Evolutionary conservation across 129 eudicot species (phyloP).

Genomic region (Ambrosia trifida): DNA sequence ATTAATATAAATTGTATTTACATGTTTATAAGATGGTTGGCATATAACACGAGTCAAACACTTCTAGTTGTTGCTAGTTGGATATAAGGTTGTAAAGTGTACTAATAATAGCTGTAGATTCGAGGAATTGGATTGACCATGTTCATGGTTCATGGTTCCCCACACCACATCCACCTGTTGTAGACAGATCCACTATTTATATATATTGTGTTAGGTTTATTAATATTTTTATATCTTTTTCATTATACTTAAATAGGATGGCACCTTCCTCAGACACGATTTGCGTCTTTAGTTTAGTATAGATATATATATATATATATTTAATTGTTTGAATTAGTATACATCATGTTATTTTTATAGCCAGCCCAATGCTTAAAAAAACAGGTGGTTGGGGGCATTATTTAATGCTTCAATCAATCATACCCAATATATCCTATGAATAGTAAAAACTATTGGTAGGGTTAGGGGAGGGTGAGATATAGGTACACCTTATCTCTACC

Average conservation of each 20-base stretch:
- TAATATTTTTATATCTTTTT: neutral
- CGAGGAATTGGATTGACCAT: constrained; percentile 8
- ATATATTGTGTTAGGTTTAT: neutral
- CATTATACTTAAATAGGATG: neutral
- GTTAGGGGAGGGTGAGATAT: too few species aligned
- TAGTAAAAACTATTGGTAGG: too few species aligned
- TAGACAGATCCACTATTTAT: neutral
- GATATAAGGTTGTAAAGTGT: constrained; percentile 16
- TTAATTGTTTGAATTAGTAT: neutral
- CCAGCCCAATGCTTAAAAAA: neutral
- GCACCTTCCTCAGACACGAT: neutral
- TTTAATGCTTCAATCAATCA: too few species aligned
- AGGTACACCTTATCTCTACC: too few species aligned
- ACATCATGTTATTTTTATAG: neutral
- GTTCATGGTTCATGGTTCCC: constrained; percentile 15
- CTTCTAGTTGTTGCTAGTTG: constrained; percentile 5
- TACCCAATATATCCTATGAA: too few species aligned
- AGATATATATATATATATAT: too few species aligned
- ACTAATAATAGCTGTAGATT: constrained; percentile 3
- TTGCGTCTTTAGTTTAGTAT: neutral
- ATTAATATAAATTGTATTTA: constrained; percentile 35
- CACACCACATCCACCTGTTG: constrained; percentile 1
- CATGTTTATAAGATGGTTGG: constrained; percentile 10
- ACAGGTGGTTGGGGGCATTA: neutral
- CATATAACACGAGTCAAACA: constrained; percentile 13